Conservation (phyloP, 257 asterid species). For the Rubia yunnanensis region DNA sequence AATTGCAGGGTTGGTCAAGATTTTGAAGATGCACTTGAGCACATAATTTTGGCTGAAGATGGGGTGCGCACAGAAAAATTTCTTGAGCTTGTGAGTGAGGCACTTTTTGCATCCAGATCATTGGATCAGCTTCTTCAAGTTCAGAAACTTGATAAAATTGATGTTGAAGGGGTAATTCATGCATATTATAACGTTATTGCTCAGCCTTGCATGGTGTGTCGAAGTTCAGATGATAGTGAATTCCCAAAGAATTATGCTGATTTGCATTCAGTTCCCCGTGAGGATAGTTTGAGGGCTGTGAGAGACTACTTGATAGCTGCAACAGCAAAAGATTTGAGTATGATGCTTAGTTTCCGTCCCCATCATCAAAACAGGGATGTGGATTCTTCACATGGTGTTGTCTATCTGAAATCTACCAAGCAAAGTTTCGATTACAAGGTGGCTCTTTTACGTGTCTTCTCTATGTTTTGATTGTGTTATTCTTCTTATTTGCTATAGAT, state of each 20-base stretch:
- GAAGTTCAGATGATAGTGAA: constrained; percentile 27
- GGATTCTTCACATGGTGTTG: constrained; percentile 37
- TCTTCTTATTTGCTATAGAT: neutral
- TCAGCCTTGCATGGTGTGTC: constrained; percentile 63
- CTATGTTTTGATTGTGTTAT: neutral
- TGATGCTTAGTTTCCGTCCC: constrained; percentile 77
- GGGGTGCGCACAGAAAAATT: constrained; percentile 55
- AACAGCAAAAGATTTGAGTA: constrained; percentile 90
- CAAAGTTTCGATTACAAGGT: constrained; percentile 89
- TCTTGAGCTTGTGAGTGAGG: constrained; percentile 64
- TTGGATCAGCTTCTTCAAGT: constrained; percentile 73
- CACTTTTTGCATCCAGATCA: constrained; percentile 50
- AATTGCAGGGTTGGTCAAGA: constrained; percentile 32
- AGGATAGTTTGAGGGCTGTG: constrained; percentile 57
- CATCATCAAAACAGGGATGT: constrained; percentile 31
- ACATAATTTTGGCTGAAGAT: constrained; percentile 48
- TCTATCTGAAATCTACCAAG: constrained; percentile 53
- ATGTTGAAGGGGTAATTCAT: constrained; percentile 93
- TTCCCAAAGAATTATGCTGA: constrained; percentile 35
- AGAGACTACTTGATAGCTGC: constrained; percentile 85
- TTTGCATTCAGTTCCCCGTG: constrained; percentile 53
- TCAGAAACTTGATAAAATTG: constrained; percentile 71
- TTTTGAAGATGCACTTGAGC: constrained; percentile 56
- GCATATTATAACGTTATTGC: constrained; percentile 66
- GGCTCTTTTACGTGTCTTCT: constrained; percentile 2